Evolutionary conservation across 192 early-diverging fungal species (phyloP).

Genomic region (Linnemannia exigua): DNA sequence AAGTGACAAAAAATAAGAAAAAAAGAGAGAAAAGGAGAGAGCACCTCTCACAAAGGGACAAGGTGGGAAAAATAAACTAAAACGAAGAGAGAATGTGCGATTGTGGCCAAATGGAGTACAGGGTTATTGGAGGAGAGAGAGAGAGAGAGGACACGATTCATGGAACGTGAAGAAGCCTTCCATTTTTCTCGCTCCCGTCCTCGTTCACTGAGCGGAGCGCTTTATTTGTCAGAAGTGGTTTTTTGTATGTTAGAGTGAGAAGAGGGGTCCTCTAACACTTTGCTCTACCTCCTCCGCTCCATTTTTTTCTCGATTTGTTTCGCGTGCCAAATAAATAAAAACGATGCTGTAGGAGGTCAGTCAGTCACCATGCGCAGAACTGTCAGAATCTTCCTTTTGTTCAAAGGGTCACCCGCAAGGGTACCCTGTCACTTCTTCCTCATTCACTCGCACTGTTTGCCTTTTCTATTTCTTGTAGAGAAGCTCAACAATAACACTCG

Average conservation of each 20-base stretch:
- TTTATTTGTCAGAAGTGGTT: constrained; percentile 3
- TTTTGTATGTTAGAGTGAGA: neutral
- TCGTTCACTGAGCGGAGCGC: neutral
- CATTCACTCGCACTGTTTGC: neutral
- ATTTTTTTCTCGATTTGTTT: neutral
- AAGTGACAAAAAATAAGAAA: too few species aligned
- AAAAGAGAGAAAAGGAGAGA: neutral
- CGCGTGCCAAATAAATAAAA: neutral
- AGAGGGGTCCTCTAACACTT: neutral
- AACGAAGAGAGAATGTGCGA: neutral
- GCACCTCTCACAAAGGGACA: neutral
- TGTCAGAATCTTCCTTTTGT: constrained; percentile 3
- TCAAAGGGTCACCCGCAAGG: neutral
- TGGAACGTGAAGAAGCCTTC: neutral
- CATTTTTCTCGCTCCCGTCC: neutral
- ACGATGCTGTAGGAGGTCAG: neutral
- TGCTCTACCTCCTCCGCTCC: neutral
- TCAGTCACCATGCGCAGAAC: neutral
- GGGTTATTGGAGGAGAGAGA: neutral
- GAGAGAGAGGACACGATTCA: neutral
- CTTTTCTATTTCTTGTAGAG: neutral
- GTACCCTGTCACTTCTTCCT: neutral
- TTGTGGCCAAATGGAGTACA: constrained; percentile 3
- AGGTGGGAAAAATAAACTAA: neutral
- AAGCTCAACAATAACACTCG: too few species aligned